Base-by-base conservation (phyloP, 768 basidiomycete genomes). In the Collybia sp. region DNA sequence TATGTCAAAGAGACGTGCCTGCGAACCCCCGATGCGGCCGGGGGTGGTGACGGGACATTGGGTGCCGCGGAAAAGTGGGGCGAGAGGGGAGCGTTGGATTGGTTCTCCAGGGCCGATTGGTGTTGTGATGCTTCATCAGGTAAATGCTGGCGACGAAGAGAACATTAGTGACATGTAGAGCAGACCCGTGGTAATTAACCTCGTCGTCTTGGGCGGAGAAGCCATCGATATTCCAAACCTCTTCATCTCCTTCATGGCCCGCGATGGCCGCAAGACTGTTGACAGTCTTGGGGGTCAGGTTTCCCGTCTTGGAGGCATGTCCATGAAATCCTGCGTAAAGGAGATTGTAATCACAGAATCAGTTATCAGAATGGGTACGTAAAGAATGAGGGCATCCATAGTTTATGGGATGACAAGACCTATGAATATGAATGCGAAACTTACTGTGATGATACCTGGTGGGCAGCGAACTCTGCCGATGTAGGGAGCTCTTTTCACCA, bases 251-350 rank as follows among this genome's bases (percentile, higher is more conserved):
- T 55, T 93, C 89, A 57, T 88, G 85, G 35, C 88, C 88, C 43
- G 86, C 82, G 64, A 93, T 92, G 45, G 86, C 86, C 31, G 85
- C 79, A 44, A 93, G 79, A 62, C 87, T 91, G 57, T 90, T 91
- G 64, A 91, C 70, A 17, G 79, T 77, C 48, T 87, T 82, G 30
- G 85, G 84, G 18, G 86, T 85, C 51, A 75, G 59, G 54, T 69
- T 83, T 19, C 85, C 84, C 10, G 79, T 58, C 57, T 80, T 80
- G 44, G 77, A 65, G 8, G 68, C 64, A 48, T 75, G 69, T 19
- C 64, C 72, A 52, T 78, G 77, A 51, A 79, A 76, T 32, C 72
- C 82, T 83, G 51, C 38, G 50, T 55, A 31, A 31, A 31, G 45
- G 56, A 40, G 43, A 49, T 47, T 40, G 49, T 41, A 50, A 54